These are phyloP conservation scores for Flaveria floridana DNA, from an alignment of 140 eudicot species.

Conservation along the genomic window DNA sequence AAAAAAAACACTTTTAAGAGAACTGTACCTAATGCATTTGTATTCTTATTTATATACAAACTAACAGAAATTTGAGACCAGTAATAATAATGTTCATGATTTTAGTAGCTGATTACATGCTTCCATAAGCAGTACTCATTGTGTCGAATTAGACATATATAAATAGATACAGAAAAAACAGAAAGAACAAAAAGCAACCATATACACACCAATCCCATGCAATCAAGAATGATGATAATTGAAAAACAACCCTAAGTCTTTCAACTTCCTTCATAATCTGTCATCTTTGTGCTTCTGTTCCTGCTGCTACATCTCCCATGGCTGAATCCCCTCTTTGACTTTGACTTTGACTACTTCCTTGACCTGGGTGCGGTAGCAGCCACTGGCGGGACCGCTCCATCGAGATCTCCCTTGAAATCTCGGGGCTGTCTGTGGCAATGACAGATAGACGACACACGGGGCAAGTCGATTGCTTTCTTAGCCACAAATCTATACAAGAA, in stretches of 20 bases:
- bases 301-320: constrained; percentile 41
- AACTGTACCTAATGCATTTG: not conserved
- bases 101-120: not conserved
- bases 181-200: constrained; percentile 23
- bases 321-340: constrained; percentile 36
- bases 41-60: constrained; percentile 2
- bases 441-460: constrained; percentile 90
- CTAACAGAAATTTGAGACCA: not conserved
- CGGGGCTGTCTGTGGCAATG: constrained; percentile 40
- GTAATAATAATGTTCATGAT: constrained; percentile 4
- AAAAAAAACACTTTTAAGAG: too few species aligned
- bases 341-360: constrained; percentile 40
- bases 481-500: constrained; percentile 88
- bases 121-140: constrained; percentile 8
- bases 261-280: constrained; percentile 23
- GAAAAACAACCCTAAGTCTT: constrained; percentile 8
- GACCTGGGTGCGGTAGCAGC: constrained; percentile 48
- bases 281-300: constrained; percentile 36
- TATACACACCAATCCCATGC: constrained; percentile 37
- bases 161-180: constrained; percentile 16
- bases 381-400: constrained; percentile 56
- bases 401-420: constrained; percentile 43
- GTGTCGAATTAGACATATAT: constrained; percentile 24
- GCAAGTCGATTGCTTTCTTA: constrained; percentile 85
- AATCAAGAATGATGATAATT: constrained; percentile 24